Evolutionary conservation across 1,139 yeast species (phyloP).

Genomic region (Zygotorulaspora mrakii): DNA sequence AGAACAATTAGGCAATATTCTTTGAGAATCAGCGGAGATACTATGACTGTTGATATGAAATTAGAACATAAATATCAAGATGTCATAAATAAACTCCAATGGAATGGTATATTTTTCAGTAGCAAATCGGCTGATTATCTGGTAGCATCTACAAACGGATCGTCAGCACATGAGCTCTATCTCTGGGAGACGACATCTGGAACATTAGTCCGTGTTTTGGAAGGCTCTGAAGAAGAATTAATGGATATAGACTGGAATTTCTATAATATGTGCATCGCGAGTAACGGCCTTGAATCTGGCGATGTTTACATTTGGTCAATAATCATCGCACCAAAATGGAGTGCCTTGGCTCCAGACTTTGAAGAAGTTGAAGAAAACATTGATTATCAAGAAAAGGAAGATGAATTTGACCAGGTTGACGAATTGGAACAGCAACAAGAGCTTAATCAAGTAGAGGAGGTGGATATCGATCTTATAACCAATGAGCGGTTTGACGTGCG

Average conservation of each 20-base stretch:
- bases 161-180: conserved; percentile 80
- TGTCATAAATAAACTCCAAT: conserved; percentile 80
- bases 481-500: conserved; percentile 63
- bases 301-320: conserved; percentile 79
- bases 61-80: conserved; percentile 85
- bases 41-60: conserved; percentile 49
- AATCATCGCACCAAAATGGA: conserved; percentile 88
- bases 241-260: conserved; percentile 86
- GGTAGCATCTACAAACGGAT: conserved; percentile 84
- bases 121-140: conserved; percentile 77
- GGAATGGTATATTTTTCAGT: conserved; percentile 79
- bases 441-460: conserved; percentile 65
- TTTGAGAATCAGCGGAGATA: conserved; percentile 38
- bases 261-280: conserved; percentile 67
- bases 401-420: conserved; percentile 77
- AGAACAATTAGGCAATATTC: conserved; percentile 70
- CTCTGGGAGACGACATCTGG: conserved; percentile 93
- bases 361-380: conserved; percentile 92
- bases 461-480: conserved; percentile 61
- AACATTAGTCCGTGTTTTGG: conserved; percentile 78
- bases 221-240: conserved; percentile 86
- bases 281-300: conserved; percentile 90
- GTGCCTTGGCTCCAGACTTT: conserved; percentile 95
- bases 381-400: conserved; percentile 83
- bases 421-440: conserved; percentile 62